Conservation (phyloP, 306 rosid species). For the Sophora flavescens region DNA sequence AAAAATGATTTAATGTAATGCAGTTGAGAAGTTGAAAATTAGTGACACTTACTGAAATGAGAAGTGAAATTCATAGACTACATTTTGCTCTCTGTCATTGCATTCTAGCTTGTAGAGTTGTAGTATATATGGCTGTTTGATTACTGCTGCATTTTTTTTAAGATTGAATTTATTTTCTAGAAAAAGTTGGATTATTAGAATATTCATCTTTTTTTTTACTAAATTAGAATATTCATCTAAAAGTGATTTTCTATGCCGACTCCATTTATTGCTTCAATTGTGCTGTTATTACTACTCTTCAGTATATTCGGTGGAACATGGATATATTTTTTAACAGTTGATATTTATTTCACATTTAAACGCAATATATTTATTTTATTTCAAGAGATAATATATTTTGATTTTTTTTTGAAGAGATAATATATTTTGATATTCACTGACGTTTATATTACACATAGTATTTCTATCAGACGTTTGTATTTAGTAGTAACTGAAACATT, state of each 20-base stretch:
- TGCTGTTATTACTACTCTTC: conserved; percentile 39
- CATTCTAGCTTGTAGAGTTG: neutral
- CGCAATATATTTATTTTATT: too few species aligned
- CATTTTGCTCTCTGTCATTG: conserved; percentile 2
- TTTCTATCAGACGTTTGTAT: too few species aligned
- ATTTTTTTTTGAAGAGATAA: too few species aligned
- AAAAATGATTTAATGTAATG: neutral
- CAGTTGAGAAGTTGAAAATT: conserved; percentile 5
- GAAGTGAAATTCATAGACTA: conserved; percentile 34
- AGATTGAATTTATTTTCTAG: neutral
- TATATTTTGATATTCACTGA: too few species aligned
- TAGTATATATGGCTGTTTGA: neutral
- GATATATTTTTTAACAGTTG: neutral
- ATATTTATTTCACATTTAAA: too few species aligned
- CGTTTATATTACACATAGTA: too few species aligned
- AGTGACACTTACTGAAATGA: conserved; percentile 37
- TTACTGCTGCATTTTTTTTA: neutral
- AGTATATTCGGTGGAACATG: conserved; percentile 34
- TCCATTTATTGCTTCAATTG: conserved; percentile 15
- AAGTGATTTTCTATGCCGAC: conserved; percentile 31
- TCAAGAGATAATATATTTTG: too few species aligned
- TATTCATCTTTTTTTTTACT: too few species aligned
- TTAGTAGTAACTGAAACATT: too few species aligned
- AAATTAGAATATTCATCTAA: neutral
- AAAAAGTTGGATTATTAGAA: neutral